Percentiles rank a stretch among this genome's conserved stretches.
phyloP scores from a whole-genome alignment of 306 rosid species.

The Fragaria vesca region DNA sequence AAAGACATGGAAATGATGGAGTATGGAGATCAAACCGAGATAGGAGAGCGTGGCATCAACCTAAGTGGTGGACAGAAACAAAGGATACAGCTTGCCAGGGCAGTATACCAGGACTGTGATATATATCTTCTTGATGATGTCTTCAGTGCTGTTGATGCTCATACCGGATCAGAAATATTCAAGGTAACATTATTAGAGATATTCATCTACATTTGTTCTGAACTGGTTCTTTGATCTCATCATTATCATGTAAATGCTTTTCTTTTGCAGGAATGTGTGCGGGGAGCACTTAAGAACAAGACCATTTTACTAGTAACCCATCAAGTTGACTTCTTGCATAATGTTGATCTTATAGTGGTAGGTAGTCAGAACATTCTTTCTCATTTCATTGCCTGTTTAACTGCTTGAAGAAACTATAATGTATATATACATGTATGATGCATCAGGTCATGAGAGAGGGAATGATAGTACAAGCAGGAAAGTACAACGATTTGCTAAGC shows the following conservation, averaged over 20 bases:
- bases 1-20: conserved; percentile 97
- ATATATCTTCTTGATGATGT: conserved; percentile 92
- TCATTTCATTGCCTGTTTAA: background rate
- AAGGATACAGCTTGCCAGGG: conserved; percentile 91
- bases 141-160: conserved; percentile 98
- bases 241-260: background rate
- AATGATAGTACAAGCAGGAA: conserved; percentile 73
- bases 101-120: conserved; percentile 85
- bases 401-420: background rate
- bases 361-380: conserved; percentile 16
- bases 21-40: conserved; percentile 88
- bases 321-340: conserved; percentile 97
- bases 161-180: conserved; percentile 90
- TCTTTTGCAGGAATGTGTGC: conserved; percentile 77
- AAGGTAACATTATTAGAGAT: conserved; percentile 44
- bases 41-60: conserved; percentile 98
- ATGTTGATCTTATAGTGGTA: conserved; percentile 81
- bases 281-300: conserved; percentile 75
- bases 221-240: background rate
- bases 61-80: conserved; percentile 98
- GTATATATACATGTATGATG: conserved; percentile 4
- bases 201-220: conserved; percentile 7
- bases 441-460: conserved; percentile 90
- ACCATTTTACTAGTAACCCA: conserved; percentile 87
- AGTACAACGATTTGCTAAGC: conserved; percentile 60